Percentiles rank a stretch among this genome's conserved stretches.
Conservation (phyloP, 352 stramenopile genomes). For the Globisporangium recalcitrans region DNA sequence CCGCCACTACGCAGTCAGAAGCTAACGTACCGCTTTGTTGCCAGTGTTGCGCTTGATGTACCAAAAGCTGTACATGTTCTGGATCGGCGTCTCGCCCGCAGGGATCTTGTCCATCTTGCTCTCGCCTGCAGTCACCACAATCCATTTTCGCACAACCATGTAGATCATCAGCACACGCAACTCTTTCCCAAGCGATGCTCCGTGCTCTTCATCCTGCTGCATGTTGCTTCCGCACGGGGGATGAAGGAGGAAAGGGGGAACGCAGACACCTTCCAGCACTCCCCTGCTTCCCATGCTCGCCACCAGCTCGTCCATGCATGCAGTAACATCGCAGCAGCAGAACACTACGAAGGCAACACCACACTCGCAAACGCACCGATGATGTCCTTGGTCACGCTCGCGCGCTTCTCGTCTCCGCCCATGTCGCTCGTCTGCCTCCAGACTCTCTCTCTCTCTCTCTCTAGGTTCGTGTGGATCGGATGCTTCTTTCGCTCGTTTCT, state of each 20-base stretch:
- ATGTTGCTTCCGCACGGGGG: not conserved
- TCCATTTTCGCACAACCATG: not conserved
- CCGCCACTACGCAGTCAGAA: too few species aligned
- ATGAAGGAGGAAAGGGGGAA: too few species aligned
- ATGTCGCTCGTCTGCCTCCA: not conserved
- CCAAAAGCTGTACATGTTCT: conserved; percentile 89
- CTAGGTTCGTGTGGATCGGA: not conserved
- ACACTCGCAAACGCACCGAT: not conserved
- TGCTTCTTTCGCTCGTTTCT: conserved; percentile 1
- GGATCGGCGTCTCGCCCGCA: conserved; percentile 57
- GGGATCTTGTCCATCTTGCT: conserved; percentile 22
- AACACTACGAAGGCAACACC: not conserved
- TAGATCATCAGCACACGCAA: not conserved
- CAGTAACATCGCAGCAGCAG: too few species aligned
- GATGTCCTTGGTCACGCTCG: conserved; percentile 5
- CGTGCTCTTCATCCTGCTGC: too few species aligned
- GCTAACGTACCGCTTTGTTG: conserved; percentile 61
- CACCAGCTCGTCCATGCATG: too few species aligned
- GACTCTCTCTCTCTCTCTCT: not conserved
- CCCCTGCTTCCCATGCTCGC: too few species aligned
- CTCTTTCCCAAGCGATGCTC: not conserved
- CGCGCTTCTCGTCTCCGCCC: conserved; percentile 16
- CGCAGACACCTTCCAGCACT: too few species aligned
- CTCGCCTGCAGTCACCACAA: conserved; percentile 20
- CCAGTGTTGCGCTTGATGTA: conserved; percentile 87